phyloP scores from a whole-genome alignment of 2,329 filamentous ascomycete species.

The Microthyrium microscopicum region DNA sequence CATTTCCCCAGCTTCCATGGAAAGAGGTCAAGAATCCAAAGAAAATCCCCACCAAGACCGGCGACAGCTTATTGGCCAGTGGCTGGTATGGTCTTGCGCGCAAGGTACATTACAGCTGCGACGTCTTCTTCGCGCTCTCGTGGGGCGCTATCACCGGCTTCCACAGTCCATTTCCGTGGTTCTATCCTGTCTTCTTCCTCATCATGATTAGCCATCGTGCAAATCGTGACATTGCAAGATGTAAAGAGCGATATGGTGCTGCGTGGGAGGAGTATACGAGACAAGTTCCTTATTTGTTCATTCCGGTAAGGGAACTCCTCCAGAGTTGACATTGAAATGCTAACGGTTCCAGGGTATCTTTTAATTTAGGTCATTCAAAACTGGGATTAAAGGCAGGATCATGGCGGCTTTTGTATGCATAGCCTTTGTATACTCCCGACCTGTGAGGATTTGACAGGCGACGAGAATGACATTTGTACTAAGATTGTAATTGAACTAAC shows the following conservation, averaged over 20 bases:
- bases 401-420: too few species aligned
- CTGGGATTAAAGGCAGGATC: background rate
- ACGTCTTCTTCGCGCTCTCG: constrained; percentile 57
- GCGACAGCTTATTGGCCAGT: constrained; percentile 63
- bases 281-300: constrained; percentile 69
- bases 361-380: background rate
- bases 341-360: constrained; percentile 3
- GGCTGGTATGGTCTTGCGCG: constrained; percentile 71
- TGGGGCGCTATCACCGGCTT: constrained; percentile 78
- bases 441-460: too few species aligned
- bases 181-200: constrained; percentile 69
- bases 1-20: constrained; percentile 86
- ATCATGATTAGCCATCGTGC: constrained; percentile 69
- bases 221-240: constrained; percentile 57
- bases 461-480: too few species aligned
- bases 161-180: constrained; percentile 71
- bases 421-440: too few species aligned
- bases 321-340: background rate
- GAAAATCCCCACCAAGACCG: constrained; percentile 54
- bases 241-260: constrained; percentile 62
- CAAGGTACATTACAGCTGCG: constrained; percentile 70
- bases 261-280: constrained; percentile 69
- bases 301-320: constrained; percentile 40
- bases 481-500: too few species aligned
- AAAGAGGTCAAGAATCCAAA: constrained; percentile 67